These are phyloP conservation scores for Chaetomiaceae sp. DNA, from an alignment of 2,329 filamentous ascomycete species.

Conservation along the genomic window DNA sequence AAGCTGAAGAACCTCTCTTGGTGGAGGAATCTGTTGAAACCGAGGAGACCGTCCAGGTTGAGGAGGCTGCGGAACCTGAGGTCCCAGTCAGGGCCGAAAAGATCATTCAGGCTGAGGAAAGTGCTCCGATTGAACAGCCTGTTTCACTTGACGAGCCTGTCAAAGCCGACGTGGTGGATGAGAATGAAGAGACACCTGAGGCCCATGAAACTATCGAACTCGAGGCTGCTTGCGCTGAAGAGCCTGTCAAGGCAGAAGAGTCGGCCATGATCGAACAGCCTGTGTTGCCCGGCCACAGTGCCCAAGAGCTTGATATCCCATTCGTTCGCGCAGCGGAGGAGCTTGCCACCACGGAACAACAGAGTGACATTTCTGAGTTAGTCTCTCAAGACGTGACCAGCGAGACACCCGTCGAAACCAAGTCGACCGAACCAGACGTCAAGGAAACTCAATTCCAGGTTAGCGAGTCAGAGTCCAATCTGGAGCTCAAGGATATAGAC, in stretches of 20 bases:
- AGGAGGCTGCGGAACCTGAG: constrained; percentile 4
- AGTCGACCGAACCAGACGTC: background rate
- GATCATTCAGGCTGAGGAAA: background rate
- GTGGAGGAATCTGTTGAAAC: constrained; percentile 9
- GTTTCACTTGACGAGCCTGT: background rate
- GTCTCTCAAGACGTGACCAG: background rate
- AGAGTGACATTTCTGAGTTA: background rate
- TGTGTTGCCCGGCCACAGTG: background rate
- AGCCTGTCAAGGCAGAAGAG: background rate
- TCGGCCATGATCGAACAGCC: background rate
- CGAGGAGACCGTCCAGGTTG: background rate
- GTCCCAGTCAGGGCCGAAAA: background rate
- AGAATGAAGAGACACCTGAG: too few relatives aligned
- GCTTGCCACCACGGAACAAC: background rate
- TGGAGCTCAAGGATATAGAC: background rate
- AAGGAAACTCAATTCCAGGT: background rate
- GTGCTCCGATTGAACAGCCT: background rate
- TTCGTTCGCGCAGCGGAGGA: background rate
- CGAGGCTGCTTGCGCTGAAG: background rate
- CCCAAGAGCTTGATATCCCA: background rate
- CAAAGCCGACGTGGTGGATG: too few relatives aligned
- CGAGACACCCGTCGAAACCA: background rate
- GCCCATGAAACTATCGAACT: background rate
- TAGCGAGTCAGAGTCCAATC: background rate
- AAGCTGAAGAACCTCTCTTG: background rate